These are phyloP conservation scores for Aureobasidium namibiae DNA, from an alignment of 2,329 filamentous ascomycete genomes.

Conservation along the genomic window DNA sequence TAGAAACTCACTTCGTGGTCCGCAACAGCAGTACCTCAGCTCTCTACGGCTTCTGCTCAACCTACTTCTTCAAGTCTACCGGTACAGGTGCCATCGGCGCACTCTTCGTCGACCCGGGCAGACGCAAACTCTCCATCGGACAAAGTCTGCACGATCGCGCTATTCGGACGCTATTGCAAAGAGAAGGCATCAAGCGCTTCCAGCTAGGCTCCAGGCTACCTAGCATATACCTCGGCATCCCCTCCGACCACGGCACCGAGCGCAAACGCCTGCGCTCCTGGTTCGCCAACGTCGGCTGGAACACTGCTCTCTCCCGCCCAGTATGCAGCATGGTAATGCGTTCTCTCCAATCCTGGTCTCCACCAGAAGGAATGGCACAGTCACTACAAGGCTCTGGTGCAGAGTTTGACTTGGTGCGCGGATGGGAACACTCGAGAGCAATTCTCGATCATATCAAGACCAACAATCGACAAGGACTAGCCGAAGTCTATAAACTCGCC, in stretches of 20 bases:
- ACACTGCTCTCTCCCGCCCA: constrained; percentile 54
- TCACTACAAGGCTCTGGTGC: constrained; percentile 65
- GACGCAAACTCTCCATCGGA: constrained; percentile 73
- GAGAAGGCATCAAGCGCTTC: constrained; percentile 65
- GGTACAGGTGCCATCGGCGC: constrained; percentile 70
- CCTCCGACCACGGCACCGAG: constrained; percentile 54
- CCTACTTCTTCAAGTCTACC: constrained; percentile 66
- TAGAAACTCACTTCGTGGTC: constrained; percentile 84
- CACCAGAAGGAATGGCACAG: constrained; percentile 68
- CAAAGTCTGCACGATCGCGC: constrained; percentile 82
- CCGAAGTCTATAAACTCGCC: constrained; percentile 71
- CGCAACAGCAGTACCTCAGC: constrained; percentile 87
- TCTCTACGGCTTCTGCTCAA: constrained; percentile 85
- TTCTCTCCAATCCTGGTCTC: constrained; percentile 63
- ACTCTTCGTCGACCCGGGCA: constrained; percentile 79
- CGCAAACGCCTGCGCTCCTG: constrained; percentile 59
- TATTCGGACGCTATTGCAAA: constrained; percentile 64
- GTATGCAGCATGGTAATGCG: constrained; percentile 66
- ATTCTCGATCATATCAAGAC: constrained; percentile 68
- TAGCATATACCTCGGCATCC: constrained; percentile 79
- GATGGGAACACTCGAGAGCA: constrained; percentile 63
- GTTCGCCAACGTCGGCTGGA: constrained; percentile 85
- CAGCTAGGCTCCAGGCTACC: constrained; percentile 76
- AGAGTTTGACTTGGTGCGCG: constrained; percentile 76
- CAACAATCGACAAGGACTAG: constrained; percentile 66